phyloP scores from a whole-genome alignment of 1,139 yeast genomes.

The Protomyces inouyei region DNA sequence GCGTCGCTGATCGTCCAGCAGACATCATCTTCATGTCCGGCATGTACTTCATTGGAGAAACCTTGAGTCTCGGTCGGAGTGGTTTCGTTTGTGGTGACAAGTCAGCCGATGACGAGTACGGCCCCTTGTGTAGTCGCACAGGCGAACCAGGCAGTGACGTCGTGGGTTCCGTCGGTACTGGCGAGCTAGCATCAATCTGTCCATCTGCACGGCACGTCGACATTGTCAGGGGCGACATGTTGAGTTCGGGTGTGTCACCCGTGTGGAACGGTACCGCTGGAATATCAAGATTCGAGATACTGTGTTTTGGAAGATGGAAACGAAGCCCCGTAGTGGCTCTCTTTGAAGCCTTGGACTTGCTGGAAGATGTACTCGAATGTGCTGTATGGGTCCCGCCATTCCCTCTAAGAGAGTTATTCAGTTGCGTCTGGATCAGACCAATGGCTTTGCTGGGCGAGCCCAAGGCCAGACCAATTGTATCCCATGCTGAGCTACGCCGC shows the following conservation, averaged over 20 bases:
- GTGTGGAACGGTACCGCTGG: background rate
- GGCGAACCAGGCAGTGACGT: background rate
- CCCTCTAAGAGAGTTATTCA: background rate
- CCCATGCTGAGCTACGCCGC: background rate
- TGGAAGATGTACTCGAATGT: background rate
- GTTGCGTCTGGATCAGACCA: background rate
- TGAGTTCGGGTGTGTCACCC: background rate
- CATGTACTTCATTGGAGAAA: background rate
- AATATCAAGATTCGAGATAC: background rate
- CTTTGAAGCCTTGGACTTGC: background rate
- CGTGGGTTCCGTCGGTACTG: background rate
- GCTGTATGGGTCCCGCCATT: background rate
- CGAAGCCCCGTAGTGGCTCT: background rate
- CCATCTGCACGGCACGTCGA: background rate
- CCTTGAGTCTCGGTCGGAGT: background rate
- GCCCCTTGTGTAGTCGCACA: background rate
- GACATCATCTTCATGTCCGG: background rate
- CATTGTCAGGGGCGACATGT: background rate
- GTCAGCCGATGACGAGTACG: background rate
- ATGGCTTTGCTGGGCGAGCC: background rate
- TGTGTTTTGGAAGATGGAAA: background rate
- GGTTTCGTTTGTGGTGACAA: background rate
- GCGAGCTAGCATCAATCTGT: background rate
- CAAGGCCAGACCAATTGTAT: background rate
- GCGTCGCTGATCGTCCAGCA: background rate